Evolutionary conservation across 2,329 filamentous ascomycete species (phyloP).

Genomic region (Venturiaceae sp.): DNA sequence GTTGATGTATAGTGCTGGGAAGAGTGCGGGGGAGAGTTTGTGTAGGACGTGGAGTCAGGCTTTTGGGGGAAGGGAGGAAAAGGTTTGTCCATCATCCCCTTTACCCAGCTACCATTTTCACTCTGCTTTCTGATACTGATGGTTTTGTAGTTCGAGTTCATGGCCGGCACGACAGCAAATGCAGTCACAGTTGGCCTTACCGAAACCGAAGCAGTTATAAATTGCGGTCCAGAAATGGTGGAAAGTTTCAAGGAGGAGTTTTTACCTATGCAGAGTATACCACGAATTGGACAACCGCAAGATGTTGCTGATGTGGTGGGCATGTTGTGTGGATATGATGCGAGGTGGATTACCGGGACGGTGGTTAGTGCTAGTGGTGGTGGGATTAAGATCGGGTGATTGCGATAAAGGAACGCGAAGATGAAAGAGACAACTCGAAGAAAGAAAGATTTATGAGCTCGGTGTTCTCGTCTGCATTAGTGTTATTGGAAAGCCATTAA

Average conservation of each 20-base stretch:
- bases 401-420: background rate
- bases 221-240: constrained; percentile 22
- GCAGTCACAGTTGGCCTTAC: constrained; percentile 23
- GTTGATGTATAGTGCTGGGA: constrained; percentile 24
- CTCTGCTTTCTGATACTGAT: background rate
- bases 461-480: too few species aligned
- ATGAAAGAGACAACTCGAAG: too few species aligned
- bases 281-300: constrained; percentile 23
- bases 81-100: constrained; percentile 2
- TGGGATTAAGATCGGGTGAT: constrained; percentile 21
- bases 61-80: constrained; percentile 25
- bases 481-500: too few species aligned
- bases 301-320: constrained; percentile 28
- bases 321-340: constrained; percentile 22
- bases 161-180: constrained; percentile 27
- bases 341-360: constrained; percentile 26
- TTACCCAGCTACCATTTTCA: background rate
- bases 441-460: too few species aligned
- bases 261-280: constrained; percentile 23
- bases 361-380: constrained; percentile 27
- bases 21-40: constrained; percentile 25
- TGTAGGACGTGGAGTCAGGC: constrained; percentile 28
- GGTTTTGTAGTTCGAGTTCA: constrained; percentile 18
- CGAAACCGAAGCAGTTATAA: constrained; percentile 23
- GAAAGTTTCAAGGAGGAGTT: constrained; percentile 23